Base-by-base conservation (phyloP, 225 moss, liverwort and hornwort species). In the Ulota crispa region DNA sequence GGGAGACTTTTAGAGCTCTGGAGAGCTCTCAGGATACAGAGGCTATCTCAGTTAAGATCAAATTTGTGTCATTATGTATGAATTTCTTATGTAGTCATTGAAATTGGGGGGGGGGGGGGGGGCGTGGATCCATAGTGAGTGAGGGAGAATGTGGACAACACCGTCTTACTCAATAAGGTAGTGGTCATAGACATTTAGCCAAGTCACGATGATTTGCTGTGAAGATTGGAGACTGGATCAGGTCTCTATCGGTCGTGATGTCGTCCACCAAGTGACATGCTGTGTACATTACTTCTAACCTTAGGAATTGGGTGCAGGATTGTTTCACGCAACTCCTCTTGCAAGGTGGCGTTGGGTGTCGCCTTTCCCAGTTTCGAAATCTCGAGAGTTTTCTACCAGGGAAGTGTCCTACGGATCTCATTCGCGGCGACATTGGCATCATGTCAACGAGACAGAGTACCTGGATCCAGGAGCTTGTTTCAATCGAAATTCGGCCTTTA, bases 381-480 rank as follows among this genome's bases (percentile, higher is more conserved):
- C 28, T 14, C 79, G 64, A 47, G 88, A 73, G 13, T 69, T 83
- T 64, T 69, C 41, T 34, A 21, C 69, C 28, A 59, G 50, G 31
- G 77, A 83, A 75, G 24, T 24, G 34, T 20, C 21, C 18, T 45
- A 57, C 55, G 85, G 62, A 50, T 31, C 76, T 24, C 70, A 64
- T 59, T 72, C 26, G 73, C 73, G 75, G 72, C 71, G 34, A 20
- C 83, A 86, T 32, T 80, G 78, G 85, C 75, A 83, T 78, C 78
- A 65, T 78, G 71, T 86, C 28, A 86, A 84, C 15, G 75, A 88
- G 1, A 62, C 80, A 36, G 83, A 68, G 82, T 71, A 69, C 55
- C 59, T 74, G 54, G 82, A 72, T 68, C 18, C 77, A 11, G 78
- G 57, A 50, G 76, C 82, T 53, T 72, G 82, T 54, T 78, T 11